phyloP scores from a whole-genome alignment of 2,329 filamentous ascomycete genomes.

The Botrytis pseudocinerea region DNA sequence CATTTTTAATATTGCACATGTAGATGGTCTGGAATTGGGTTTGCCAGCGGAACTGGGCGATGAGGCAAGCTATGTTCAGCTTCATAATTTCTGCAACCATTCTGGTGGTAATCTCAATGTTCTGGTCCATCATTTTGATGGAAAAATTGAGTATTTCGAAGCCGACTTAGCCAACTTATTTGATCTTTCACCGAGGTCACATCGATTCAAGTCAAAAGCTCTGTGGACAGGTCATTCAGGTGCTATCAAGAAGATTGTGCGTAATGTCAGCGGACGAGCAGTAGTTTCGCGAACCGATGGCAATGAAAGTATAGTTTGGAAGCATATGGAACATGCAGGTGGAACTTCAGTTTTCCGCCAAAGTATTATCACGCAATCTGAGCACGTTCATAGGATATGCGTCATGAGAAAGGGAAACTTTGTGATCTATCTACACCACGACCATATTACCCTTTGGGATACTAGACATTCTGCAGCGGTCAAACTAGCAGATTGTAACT shows the following conservation, averaged over 20 bases:
- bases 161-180: slow-evolving; percentile 77
- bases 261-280: slow-evolving; percentile 77
- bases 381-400: slow-evolving; percentile 78
- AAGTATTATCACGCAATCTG: slow-evolving; percentile 65
- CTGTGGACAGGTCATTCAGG: slow-evolving; percentile 84
- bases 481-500: slow-evolving; percentile 59
- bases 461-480: slow-evolving; percentile 60
- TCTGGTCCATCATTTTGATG: slow-evolving; percentile 81
- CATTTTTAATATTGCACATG: slow-evolving; percentile 84
- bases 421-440: slow-evolving; percentile 75
- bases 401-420: slow-evolving; percentile 76
- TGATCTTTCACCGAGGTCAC: slow-evolving; percentile 63
- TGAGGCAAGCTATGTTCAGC: slow-evolving; percentile 58
- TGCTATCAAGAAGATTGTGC: slow-evolving; percentile 80
- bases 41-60: slow-evolving; percentile 31
- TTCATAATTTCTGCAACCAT: slow-evolving; percentile 71
- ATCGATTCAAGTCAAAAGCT: slow-evolving; percentile 61
- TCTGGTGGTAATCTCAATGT: slow-evolving; percentile 67
- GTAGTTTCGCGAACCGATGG: slow-evolving; percentile 77
- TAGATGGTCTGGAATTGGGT: slow-evolving; percentile 58
- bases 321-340: slow-evolving; percentile 56
- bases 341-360: slow-evolving; percentile 62
- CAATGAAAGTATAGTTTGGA: slow-evolving; percentile 83
- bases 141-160: slow-evolving; percentile 79
- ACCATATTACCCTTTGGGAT: slow-evolving; percentile 76